Percentiles rank a stretch among this genome's conserved stretches.
These are phyloP conservation scores for Pseudocercospora musae DNA, from an alignment of 2,329 filamentous ascomycete species.

Conservation along the genomic window DNA sequence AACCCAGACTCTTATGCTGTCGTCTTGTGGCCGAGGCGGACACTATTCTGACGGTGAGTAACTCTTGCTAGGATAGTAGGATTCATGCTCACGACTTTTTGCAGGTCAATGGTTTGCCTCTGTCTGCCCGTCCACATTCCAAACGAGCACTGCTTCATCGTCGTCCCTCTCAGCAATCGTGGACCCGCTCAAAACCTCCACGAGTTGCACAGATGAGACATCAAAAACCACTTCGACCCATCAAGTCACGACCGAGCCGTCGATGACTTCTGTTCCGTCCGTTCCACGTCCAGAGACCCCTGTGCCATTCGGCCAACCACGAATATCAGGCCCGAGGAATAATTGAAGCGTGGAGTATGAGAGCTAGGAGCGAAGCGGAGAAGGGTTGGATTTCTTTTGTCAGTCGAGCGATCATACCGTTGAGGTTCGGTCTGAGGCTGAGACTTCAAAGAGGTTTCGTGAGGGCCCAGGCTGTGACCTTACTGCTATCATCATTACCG, in stretches of 20 bases:
- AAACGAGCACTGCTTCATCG: not conserved
- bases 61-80: not conserved
- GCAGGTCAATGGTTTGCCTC: not conserved
- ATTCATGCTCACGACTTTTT: not conserved
- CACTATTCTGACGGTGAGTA: not conserved
- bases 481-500: not conserved
- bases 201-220: not conserved
- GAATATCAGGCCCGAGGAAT: no score
- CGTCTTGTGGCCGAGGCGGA: not conserved
- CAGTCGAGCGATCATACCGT: not conserved
- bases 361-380: not conserved
- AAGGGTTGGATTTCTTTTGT: not conserved
- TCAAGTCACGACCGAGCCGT: not conserved
- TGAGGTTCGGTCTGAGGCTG: not conserved
- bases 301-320: no score
- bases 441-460: not conserved
- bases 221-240: not conserved
- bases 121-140: not conserved
- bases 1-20: not conserved
- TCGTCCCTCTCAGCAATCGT: not conserved
- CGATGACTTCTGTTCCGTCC: not conserved
- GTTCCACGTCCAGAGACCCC: no score
- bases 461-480: not conserved
- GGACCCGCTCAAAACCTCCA: not conserved
- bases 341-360: no score